These are phyloP conservation scores for Zarea fungicola DNA, from an alignment of 2,329 filamentous ascomycete species.

Conservation along the genomic window DNA sequence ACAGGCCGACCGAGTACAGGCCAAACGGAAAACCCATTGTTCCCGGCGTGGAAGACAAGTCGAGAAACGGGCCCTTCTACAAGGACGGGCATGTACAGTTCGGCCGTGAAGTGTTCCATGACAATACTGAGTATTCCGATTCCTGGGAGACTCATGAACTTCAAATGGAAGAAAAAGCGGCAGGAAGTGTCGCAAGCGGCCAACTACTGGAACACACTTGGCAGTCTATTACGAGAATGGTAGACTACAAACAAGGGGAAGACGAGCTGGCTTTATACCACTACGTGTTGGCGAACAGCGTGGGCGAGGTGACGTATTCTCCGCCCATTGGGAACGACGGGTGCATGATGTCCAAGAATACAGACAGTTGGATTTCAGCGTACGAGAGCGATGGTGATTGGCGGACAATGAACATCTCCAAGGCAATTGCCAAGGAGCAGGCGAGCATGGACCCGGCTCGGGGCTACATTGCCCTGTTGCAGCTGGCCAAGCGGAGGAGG, in stretches of 20 bases:
- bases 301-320: not conserved
- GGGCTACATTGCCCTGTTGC: not conserved
- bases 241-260: not conserved
- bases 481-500: constrained; percentile 4
- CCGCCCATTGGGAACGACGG: not conserved
- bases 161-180: not conserved
- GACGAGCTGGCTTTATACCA: not conserved
- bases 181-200: not conserved
- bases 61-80: not conserved
- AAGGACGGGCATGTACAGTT: constrained; percentile 3
- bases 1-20: not conserved
- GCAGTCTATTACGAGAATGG: not conserved
- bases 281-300: constrained; percentile 1
- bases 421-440: not conserved
- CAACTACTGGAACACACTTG: not conserved
- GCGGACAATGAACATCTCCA: constrained; percentile 2
- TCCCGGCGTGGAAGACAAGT: not conserved
- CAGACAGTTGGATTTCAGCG: not conserved
- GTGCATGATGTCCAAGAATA: not conserved
- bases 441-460: not conserved
- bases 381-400: not conserved
- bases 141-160: no score
- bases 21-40: not conserved
- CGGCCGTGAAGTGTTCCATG: not conserved
- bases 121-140: not conserved